These are phyloP conservation scores for Phyllosticta capitalensis DNA, from an alignment of 2,329 filamentous ascomycete species.

Conservation along the genomic window DNA sequence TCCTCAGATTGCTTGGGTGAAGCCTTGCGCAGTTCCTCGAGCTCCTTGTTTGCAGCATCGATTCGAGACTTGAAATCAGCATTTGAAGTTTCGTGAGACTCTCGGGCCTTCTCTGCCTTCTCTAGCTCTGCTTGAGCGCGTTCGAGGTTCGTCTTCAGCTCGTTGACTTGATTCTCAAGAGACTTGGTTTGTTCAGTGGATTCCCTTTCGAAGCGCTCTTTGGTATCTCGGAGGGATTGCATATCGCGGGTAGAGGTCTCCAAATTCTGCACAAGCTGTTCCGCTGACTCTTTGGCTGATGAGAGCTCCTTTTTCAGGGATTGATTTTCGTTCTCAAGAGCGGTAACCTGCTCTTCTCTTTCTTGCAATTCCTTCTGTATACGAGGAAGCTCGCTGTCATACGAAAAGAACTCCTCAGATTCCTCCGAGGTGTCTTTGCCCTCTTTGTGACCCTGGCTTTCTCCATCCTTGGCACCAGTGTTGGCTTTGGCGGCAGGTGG, in stretches of 20 bases:
- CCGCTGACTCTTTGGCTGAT: slow-evolving; percentile 56
- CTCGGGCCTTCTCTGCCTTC: slow-evolving; percentile 2
- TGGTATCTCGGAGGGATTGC: slow-evolving; percentile 43
- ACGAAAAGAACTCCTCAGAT: slow-evolving; percentile 79
- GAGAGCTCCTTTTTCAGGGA: slow-evolving; percentile 61
- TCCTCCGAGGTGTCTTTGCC: slow-evolving; percentile 23
- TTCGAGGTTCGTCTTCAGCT: slow-evolving; percentile 15
- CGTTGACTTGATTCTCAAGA: slow-evolving; percentile 17
- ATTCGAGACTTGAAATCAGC: slow-evolving; percentile 24
- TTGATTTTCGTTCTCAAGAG: slow-evolving; percentile 59
- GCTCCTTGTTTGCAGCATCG: slow-evolving; percentile 32
- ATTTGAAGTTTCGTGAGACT: slow-evolving; percentile 28
- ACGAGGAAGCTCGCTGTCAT: slow-evolving; percentile 75
- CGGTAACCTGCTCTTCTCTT: slow-evolving; percentile 60
- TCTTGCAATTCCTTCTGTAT: slow-evolving; percentile 66
- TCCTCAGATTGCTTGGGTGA: slow-evolving; percentile 6
- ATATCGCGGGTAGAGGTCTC: slow-evolving; percentile 60
- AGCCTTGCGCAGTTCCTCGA: slow-evolving; percentile 41
- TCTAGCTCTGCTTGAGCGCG: slow-evolving; percentile 10
- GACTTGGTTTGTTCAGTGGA: slow-evolving; percentile 21
- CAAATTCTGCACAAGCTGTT: slow-evolving; percentile 44
- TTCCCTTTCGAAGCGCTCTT: slow-evolving; percentile 33
- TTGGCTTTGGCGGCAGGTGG: slow-evolving; percentile 2
- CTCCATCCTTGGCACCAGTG: slow-evolving; percentile 5
- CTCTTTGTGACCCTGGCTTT: slow-evolving; percentile 13